Percentiles rank a stretch among this genome's conserved stretches.
These are phyloP conservation scores for Amylostereum chailletii DNA, from an alignment of 1,284 basidiomycete species.

Conservation along the genomic window DNA sequence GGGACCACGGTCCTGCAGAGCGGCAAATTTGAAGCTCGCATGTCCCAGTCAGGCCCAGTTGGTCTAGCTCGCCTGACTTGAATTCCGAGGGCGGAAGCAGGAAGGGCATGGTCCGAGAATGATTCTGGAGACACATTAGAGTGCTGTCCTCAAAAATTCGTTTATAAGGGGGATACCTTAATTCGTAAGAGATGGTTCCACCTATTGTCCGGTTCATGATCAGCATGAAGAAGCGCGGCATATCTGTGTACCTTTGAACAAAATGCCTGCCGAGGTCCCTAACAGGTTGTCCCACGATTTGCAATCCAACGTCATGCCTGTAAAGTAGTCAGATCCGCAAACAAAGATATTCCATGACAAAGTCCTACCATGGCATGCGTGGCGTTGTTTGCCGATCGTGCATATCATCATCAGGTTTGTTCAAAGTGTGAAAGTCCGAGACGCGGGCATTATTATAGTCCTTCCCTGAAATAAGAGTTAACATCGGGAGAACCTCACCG, in stretches of 20 bases:
- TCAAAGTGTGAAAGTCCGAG: constrained; percentile 80
- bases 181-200: constrained; percentile 91
- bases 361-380: constrained; percentile 90
- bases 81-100: constrained; percentile 93
- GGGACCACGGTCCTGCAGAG: constrained; percentile 92
- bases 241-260: constrained; percentile 63
- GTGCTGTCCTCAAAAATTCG: constrained; percentile 4
- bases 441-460: constrained; percentile 92
- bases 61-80: constrained; percentile 70
- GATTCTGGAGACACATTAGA: constrained; percentile 53
- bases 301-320: constrained; percentile 95
- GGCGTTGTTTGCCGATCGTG: constrained; percentile 86
- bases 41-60: constrained; percentile 86
- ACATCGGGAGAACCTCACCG: constrained; percentile 4
- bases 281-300: constrained; percentile 94
- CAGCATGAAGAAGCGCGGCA: constrained; percentile 10
- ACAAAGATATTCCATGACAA: constrained; percentile 1
- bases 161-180: constrained; percentile 47
- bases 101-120: constrained; percentile 89
- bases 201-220: constrained; percentile 27
- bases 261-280: constrained; percentile 95
- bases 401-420: constrained; percentile 92
- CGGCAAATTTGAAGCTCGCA: constrained; percentile 97
- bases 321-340: constrained; percentile 1
- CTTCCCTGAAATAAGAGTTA: constrained; percentile 45